Evolutionary conservation across 2,329 filamentous ascomycete species (phyloP).

Genomic region (Diplodia mutila): DNA sequence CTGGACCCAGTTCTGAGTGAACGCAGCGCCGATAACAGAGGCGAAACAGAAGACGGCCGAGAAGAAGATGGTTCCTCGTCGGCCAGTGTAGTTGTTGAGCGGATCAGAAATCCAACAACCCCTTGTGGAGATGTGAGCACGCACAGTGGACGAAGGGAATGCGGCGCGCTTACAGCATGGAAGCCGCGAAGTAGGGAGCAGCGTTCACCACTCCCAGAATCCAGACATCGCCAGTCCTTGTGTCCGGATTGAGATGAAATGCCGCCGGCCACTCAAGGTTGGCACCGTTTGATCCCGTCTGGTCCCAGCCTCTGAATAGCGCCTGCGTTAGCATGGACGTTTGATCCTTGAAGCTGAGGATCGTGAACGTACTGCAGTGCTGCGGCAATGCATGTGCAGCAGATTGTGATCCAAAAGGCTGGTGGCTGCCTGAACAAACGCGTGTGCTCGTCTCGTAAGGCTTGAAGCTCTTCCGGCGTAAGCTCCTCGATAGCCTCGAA

Average conservation of each 20-base stretch:
- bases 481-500: constrained; percentile 68
- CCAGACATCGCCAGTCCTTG: constrained; percentile 48
- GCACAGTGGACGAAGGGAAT: constrained; percentile 27
- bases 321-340: background rate
- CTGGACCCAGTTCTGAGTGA: constrained; percentile 72
- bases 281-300: constrained; percentile 56
- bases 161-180: constrained; percentile 50
- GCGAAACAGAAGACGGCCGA: constrained; percentile 68
- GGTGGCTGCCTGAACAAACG: constrained; percentile 70
- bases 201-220: constrained; percentile 65
- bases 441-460: constrained; percentile 63
- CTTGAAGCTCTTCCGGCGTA: constrained; percentile 62
- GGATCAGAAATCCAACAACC: constrained; percentile 77
- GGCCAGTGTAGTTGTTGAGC: constrained; percentile 70
- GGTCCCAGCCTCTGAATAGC: constrained; percentile 53
- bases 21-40: constrained; percentile 55
- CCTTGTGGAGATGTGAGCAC: background rate
- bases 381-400: constrained; percentile 70
- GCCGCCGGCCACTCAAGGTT: constrained; percentile 63
- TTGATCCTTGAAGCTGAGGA: too few species aligned
- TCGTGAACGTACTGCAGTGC: constrained; percentile 52
- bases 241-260: constrained; percentile 50
- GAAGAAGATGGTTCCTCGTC: constrained; percentile 75
- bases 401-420: constrained; percentile 68
- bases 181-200: constrained; percentile 67